A percentile compares a stretch with the other conserved stretches of the same genome.
Conservation (phyloP, 495 filamentous ascomycete species). For the Penicillium roqueforti region DNA sequence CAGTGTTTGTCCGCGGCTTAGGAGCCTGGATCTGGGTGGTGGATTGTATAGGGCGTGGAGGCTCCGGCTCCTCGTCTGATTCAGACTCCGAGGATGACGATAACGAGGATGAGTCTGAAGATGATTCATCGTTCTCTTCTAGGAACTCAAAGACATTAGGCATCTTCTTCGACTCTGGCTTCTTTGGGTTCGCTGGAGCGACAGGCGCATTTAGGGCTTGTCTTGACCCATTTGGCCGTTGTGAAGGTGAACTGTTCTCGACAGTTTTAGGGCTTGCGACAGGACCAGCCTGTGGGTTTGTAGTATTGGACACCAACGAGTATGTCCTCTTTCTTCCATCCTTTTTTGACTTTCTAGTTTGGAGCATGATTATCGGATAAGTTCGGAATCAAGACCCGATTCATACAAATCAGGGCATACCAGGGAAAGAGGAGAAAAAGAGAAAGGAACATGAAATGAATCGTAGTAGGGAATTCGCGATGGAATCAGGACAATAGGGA, state of each 20-base stretch:
- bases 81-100: background rate
- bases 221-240: constrained; percentile 18
- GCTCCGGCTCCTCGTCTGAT: constrained; percentile 15
- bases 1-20: constrained; percentile 16
- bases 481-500: constrained; percentile 12
- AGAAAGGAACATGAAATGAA: constrained; percentile 18
- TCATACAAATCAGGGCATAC: constrained; percentile 23
- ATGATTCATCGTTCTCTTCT: constrained; percentile 26
- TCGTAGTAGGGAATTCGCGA: constrained; percentile 6
- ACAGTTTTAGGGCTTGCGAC: constrained; percentile 19
- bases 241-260: constrained; percentile 10
- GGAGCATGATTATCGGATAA: constrained; percentile 28
- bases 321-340: constrained; percentile 30
- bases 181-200: constrained; percentile 6
- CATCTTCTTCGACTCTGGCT: constrained; percentile 21
- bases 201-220: constrained; percentile 14
- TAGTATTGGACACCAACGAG: constrained; percentile 27
- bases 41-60: constrained; percentile 9
- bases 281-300: constrained; percentile 22
- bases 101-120: constrained; percentile 20
- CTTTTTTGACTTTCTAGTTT: constrained; percentile 32
- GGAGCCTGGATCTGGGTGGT: constrained; percentile 23
- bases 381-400: constrained; percentile 12
- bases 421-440: constrained; percentile 2
- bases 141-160: constrained; percentile 46